These are phyloP conservation scores for Lichtheimia ornata DNA, from an alignment of 371 early-diverging fungal genomes.

Conservation along the genomic window DNA sequence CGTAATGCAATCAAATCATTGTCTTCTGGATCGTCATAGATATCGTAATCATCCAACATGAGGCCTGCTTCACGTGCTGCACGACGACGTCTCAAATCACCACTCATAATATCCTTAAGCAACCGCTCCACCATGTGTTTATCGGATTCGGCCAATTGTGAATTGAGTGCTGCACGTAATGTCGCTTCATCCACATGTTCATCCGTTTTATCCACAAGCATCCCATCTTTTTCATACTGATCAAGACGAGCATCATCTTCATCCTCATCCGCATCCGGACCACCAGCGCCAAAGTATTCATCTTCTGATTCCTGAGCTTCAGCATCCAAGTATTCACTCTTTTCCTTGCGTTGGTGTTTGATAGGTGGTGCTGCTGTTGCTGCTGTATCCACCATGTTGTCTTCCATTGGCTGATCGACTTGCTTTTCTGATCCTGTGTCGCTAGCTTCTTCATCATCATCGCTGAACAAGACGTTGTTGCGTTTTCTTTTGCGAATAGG, in stretches of 20 bases:
- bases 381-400: neutral
- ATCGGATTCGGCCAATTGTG: slow-evolving; percentile 41
- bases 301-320: slow-evolving; percentile 57
- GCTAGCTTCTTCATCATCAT: slow-evolving; percentile 14
- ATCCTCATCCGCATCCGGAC: slow-evolving; percentile 25
- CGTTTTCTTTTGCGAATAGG: slow-evolving; percentile 9
- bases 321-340: slow-evolving; percentile 38
- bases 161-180: slow-evolving; percentile 30
- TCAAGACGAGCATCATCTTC: slow-evolving; percentile 38
- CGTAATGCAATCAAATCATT: slow-evolving; percentile 41
- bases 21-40: slow-evolving; percentile 41
- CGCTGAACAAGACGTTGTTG: slow-evolving; percentile 3
- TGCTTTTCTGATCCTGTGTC: slow-evolving; percentile 14
- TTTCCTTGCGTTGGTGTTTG: slow-evolving; percentile 1
- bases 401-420: neutral
- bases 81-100: slow-evolving; percentile 41
- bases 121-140: slow-evolving; percentile 39
- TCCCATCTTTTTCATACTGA: slow-evolving; percentile 45
- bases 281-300: slow-evolving; percentile 47
- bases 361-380: neutral
- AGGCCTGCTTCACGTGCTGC: slow-evolving; percentile 38
- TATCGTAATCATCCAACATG: slow-evolving; percentile 42
- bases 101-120: slow-evolving; percentile 48
- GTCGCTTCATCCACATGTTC: slow-evolving; percentile 39
- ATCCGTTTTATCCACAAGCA: slow-evolving; percentile 43